A percentile compares a stretch with the other conserved stretches of the same genome.
These are phyloP conservation scores for Centella asiatica DNA, from an alignment of 129 eudicot genomes.

Conservation along the genomic window DNA sequence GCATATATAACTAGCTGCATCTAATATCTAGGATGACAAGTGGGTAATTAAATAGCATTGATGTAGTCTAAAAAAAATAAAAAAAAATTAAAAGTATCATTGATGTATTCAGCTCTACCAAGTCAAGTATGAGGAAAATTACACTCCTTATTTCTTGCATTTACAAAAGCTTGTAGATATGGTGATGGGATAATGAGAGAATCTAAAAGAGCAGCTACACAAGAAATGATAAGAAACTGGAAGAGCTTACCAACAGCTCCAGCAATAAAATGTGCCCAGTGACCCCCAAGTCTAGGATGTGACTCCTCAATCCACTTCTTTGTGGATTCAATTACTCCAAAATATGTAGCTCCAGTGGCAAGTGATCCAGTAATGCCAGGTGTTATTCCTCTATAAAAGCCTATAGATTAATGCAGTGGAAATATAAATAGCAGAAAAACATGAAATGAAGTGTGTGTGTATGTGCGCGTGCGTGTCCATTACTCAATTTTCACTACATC, in stretches of 20 bases:
- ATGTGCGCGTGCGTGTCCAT: too few species aligned
- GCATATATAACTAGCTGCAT: too few species aligned
- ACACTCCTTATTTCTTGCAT: neutral
- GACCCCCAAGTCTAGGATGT: conserved; percentile 79
- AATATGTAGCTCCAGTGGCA: conserved; percentile 94
- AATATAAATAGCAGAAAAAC: neutral
- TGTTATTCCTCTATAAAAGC: conserved; percentile 80
- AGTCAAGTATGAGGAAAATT: too few species aligned
- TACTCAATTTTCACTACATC: too few species aligned
- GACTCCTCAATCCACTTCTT: conserved; percentile 86
- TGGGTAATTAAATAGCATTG: too few species aligned
- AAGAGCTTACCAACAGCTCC: conserved; percentile 70
- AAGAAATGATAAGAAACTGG: conserved; percentile 3
- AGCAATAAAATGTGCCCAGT: conserved; percentile 92
- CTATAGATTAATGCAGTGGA: conserved; percentile 19
- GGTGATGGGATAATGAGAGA: neutral
- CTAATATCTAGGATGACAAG: too few species aligned
- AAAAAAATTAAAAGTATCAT: too few species aligned
- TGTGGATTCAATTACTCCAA: conserved; percentile 95
- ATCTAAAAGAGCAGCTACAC: neutral
- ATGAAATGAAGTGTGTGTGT: too few species aligned
- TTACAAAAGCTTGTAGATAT: neutral
- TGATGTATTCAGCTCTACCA: too few species aligned
- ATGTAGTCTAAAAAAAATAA: too few species aligned
- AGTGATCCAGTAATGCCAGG: conserved; percentile 91